Evolutionary conservation across 345 rosid species (phyloP), one percentile per base, ranked within the genome.

Genomic region (Barbarea vulgaris): DNA sequence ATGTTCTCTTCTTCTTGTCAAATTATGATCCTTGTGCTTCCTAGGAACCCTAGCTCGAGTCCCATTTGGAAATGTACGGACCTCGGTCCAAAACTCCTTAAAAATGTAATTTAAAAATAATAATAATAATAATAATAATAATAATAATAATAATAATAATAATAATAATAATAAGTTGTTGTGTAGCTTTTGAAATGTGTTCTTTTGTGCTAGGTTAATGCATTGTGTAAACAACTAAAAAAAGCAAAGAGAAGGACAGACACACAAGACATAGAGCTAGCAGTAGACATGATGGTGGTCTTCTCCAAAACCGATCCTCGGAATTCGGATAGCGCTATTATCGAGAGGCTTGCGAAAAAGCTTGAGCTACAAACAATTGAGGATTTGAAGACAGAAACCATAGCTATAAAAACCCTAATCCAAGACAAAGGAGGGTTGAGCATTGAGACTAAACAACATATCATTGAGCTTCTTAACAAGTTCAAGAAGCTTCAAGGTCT

Each of bases 251-350:
- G 84, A 73, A 81, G 93, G 48, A 90, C 91, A 36, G 97, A 90
- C 68, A 85, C 92, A 12, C 92, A 87, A 44, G 97, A 92, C 72
- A 90, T 88, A 70, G 96, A 92, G 77, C 84, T 90, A 6, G 91
- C 91, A 11, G 88, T 90, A 83, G 96, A 90, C 75, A 69, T 87
- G 87, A 88, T 92, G 92, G 92, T 84, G 2, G 85, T 85, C 2
- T 87, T 85, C 59, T 84, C 96, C 0, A 82, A 85, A 80, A 77
- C 83, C 2, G 89, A 88, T 64, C 86, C 82, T 21, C 68, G 86
- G 17, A 92, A 88, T 56, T 81, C 93, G 8, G 93, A 92, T 71
- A 84, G 75, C 18, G 91, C 96, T 7, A 87, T 90, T 1, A 48
- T 93, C 1, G 86, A 90, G 73, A 83, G 93, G 78, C 81, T 90